Evolutionary conservation across 2,329 filamentous ascomycete genomes (phyloP), one percentile per base, ranked within the genome.

Genomic region (Neoascochyta sp.): DNA sequence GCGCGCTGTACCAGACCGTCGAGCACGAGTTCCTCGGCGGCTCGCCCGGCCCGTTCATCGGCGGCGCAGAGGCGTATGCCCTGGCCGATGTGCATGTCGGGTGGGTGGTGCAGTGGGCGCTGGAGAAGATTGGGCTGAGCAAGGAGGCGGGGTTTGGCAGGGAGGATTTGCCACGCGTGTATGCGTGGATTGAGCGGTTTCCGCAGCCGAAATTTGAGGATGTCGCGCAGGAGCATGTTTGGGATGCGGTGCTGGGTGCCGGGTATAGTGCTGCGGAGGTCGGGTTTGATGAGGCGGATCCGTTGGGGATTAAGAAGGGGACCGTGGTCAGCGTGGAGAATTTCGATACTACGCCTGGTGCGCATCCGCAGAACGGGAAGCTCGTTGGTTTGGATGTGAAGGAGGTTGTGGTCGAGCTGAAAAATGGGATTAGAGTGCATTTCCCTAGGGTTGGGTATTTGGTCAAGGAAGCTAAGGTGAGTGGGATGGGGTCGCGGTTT

Each of bases 11-110:
- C 21, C 23, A 20, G 4, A 27, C 32, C 12, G 32, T 36, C 16
- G 34, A 36, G 15, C n/a, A 23, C 5, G 29, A 36, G 4, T 36
- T 36, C 9, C 18, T 36, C 3, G 22, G 18, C 9, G 13, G n/a
- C 1, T 22, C 17, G 2, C 9, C 22, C 3, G 18, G 25, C 1
- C 10, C 25, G 3, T 36, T 36, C 16, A 25, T 36, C 15, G 26
- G 18, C 0, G 34, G 34, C 12, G n/a, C n/a, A n/a, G 34, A 29
- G 5, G 23, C 19, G 5, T 29, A 32, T 4, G 34, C 29, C 4
- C 29, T 36, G 13, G 34, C 34, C 11, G 34, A 37, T n/a, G 7
- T 33, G 4, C 34, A 37, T 5, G 29, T 27, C 4, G 34, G 34
- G 2, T 37, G 34, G 34, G 34, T 26, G 2, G 34, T 37, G 2